Evolutionary conservation across 495 filamentous ascomycete genomes (phyloP).

Genomic region (Pseudoneurospora amorphoporcata): DNA sequence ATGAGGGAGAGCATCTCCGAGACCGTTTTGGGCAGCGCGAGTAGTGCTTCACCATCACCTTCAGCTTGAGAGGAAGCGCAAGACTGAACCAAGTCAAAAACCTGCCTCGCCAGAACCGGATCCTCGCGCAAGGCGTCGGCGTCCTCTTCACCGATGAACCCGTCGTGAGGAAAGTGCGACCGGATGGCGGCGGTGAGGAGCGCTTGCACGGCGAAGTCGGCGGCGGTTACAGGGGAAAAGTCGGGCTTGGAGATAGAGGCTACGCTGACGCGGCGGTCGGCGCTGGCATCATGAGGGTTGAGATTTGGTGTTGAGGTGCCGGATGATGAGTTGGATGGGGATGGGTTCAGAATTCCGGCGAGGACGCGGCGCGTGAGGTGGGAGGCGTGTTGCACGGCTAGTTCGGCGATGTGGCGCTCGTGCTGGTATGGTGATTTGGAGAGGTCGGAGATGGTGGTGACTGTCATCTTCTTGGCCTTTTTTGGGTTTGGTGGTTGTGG

Average conservation of each 20-base stretch:
- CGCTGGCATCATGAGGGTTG: not conserved
- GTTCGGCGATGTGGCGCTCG: constrained; percentile 40
- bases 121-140: constrained; percentile 35
- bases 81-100: constrained; percentile 39
- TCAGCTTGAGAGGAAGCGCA: constrained; percentile 17
- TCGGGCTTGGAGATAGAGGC: constrained; percentile 39
- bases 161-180: constrained; percentile 37
- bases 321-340: not conserved
- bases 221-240: constrained; percentile 43
- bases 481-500: not conserved
- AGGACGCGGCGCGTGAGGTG: constrained; percentile 42
- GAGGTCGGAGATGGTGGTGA: not conserved
- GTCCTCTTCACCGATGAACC: constrained; percentile 46
- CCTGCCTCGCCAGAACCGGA: constrained; percentile 31
- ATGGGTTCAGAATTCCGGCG: constrained; percentile 25
- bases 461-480: not conserved
- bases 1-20: constrained; percentile 46
- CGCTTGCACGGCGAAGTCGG: constrained; percentile 48
- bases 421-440: constrained; percentile 22
- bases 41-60: constrained; percentile 27
- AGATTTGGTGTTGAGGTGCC: not conserved
- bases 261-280: constrained; percentile 1
- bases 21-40: constrained; percentile 26
- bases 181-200: constrained; percentile 45
- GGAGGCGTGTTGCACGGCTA: constrained; percentile 45